A percentile compares a stretch with the other conserved stretches of the same genome.
Conservation (phyloP, 441 rosid genomes). For the Gossypium trilobum region DNA sequence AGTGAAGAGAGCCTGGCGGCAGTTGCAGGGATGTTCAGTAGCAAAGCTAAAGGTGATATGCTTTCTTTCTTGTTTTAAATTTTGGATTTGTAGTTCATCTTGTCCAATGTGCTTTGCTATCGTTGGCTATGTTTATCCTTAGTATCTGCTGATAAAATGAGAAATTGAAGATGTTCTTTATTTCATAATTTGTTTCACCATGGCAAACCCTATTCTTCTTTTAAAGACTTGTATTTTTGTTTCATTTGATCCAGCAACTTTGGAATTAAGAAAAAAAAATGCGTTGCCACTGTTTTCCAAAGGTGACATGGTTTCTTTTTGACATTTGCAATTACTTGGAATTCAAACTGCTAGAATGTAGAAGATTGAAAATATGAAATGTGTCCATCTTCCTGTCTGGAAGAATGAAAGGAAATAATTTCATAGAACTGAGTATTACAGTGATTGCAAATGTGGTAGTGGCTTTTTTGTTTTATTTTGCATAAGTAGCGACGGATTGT, state of each 20-base stretch:
- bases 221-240: background rate
- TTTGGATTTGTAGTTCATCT: background rate
- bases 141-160: background rate
- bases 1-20: slow-evolving; percentile 96
- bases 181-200: background rate
- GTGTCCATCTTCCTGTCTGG: background rate
- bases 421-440: background rate
- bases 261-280: background rate
- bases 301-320: background rate
- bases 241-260: background rate
- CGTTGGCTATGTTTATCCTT: background rate
- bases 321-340: background rate
- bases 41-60: slow-evolving; percentile 92
- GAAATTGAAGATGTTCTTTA: background rate
- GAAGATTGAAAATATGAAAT: background rate
- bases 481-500: background rate
- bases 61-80: slow-evolving; percentile 13
- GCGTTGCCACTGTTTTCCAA: background rate
- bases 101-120: background rate
- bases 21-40: slow-evolving; percentile 99
- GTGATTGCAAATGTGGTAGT: background rate
- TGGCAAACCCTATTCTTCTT: background rate
- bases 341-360: background rate
- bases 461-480: background rate
- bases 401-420: background rate